Conservation (phyloP, 768 basidiomycete genomes). For the Amyloporia xantha region DNA sequence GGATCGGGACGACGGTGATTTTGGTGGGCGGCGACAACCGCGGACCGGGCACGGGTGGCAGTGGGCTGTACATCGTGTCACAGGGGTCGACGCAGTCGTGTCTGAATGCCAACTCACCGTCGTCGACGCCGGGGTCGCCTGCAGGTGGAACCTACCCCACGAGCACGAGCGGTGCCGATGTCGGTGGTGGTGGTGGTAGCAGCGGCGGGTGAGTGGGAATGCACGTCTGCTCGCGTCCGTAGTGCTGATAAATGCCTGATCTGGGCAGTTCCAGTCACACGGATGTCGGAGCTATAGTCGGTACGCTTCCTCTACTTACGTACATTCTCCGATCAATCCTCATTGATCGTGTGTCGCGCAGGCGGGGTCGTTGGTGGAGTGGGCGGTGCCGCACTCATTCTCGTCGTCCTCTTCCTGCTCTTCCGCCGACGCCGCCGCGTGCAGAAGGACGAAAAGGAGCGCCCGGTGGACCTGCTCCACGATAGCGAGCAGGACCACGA, state of each 20-base stretch:
- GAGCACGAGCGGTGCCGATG: slow-evolving; percentile 32
- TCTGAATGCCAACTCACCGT: slow-evolving; percentile 54
- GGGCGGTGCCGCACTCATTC: slow-evolving; percentile 32
- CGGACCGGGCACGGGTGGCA: slow-evolving; percentile 66
- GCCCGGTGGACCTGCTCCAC: slow-evolving; percentile 62
- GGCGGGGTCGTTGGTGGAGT: slow-evolving; percentile 56
- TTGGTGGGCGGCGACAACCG: slow-evolving; percentile 61
- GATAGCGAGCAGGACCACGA: slow-evolving; percentile 37
- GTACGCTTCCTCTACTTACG: slow-evolving; percentile 21
- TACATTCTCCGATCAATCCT: background rate
- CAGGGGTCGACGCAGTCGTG: slow-evolving; percentile 47
- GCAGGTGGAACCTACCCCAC: slow-evolving; percentile 73
- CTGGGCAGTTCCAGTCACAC: slow-evolving; percentile 11
- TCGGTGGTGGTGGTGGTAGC: slow-evolving; percentile 14
- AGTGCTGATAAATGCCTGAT: background rate
- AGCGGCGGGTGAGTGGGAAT: slow-evolving; percentile 8
- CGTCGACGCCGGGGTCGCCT: slow-evolving; percentile 69
- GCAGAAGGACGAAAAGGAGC: slow-evolving; percentile 41
- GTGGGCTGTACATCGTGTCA: slow-evolving; percentile 48
- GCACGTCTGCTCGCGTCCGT: no score
- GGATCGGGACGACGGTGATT: slow-evolving; percentile 58
- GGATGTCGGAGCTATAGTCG: slow-evolving; percentile 46
- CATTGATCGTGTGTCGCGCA: slow-evolving; percentile 7
- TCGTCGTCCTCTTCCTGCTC: slow-evolving; percentile 32
- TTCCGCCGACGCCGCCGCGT: slow-evolving; percentile 45